Evolutionary conservation across 495 filamentous ascomycete genomes (phyloP), one percentile per base, ranked within the genome.

Genomic region (Chaetomidium leptoderma): DNA sequence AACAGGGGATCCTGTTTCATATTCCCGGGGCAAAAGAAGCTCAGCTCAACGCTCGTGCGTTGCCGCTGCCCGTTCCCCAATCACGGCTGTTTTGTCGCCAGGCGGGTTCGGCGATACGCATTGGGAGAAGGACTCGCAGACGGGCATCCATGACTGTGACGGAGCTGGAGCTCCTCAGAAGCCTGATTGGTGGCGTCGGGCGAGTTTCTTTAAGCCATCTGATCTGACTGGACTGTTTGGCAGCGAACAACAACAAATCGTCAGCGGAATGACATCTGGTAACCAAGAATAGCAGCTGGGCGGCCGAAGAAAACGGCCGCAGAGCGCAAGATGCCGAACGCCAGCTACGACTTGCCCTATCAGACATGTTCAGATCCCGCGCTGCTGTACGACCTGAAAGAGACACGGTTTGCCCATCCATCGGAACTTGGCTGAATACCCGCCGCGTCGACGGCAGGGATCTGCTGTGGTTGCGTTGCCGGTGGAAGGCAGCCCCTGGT

Each of bases 131-230:
- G n/a, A 32, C 32, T 33, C 19, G 17, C 17, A 46, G 19, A 9
- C 1, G 14, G 11, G n/a, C 29, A 29, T 39, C 32, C 30, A 37
- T 37, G 33, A 36, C 44, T 17, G 13, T 37, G 19, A 54, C 17
- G 37, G 47, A 39, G 27, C 44, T 48, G 13, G 37, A 50, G 53
- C 44, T 52, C 57, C 30, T 52, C 49, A 47, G 49, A 24, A 57
- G 19, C 43, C 48, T 59, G 57, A 63, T 66, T 66, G 63, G 61
- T 35, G 30, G n/a, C 36, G 36, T 58, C 30, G 52, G 43, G 46
- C 14, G 19, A 30, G 3, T 3, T 26, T 52, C 23, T 35, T 17
- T 17, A 37, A 10, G 26, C 46, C 8, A 27, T 32, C n/a, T n/a
- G n/a, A n/a, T n/a, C n/a, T 49, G 35, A 48, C 35, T 57, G 52